Evolutionary conservation across 2,329 filamentous ascomycete genomes (phyloP), one percentile per base, ranked within the genome.

Genomic region (Trichoderma cornu-damae): DNA sequence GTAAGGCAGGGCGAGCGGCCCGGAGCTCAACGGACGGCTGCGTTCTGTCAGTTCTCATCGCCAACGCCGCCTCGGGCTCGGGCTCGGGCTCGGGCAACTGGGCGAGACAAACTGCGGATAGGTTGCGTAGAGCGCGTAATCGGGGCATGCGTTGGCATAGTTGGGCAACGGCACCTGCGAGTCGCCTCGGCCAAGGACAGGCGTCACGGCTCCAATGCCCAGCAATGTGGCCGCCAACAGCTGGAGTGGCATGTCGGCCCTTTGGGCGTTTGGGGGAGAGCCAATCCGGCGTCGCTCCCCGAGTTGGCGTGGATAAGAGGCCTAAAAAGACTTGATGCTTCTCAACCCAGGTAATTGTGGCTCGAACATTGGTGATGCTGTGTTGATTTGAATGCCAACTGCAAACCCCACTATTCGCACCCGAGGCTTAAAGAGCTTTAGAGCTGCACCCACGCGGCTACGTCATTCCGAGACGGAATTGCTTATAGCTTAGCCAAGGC

Each of bases 1-100:
- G 71, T 84, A 97, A 0, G 94, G 91, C 1, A 99, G 79, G 52
- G 79, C 77, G 67, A 95, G 79, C 4, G 88, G 87, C 1, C 94
- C 94, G 18, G 85, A 77, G 71, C 90, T 96, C 61, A 87, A 82
- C 1, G 94, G 94, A 18, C 79, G 79, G 70, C 91, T 96, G 61
- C 22, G 24, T 12, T 18, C 37, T 44, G 34, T 50, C 32, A 51
- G 49, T n/a, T 28, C n/a, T 16, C 1, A 14, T 5, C 18, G 14
- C 30, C 3, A 18, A 37, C 3, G 22, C 7, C 4, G n/a, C 9
- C 28, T 30, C 28, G 5, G 28, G 9, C 28, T 30, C 28, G 28
- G 28, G 9, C 6, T 30, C 28, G n/a, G n/a, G n/a, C 28, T 2
- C 4, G 2, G 7, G n/a, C n/a, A n/a, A n/a, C n/a, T n/a, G 11